These are phyloP conservation scores for Malassezia restricta DNA, from an alignment of 1,284 basidiomycete species.

Conservation along the genomic window DNA sequence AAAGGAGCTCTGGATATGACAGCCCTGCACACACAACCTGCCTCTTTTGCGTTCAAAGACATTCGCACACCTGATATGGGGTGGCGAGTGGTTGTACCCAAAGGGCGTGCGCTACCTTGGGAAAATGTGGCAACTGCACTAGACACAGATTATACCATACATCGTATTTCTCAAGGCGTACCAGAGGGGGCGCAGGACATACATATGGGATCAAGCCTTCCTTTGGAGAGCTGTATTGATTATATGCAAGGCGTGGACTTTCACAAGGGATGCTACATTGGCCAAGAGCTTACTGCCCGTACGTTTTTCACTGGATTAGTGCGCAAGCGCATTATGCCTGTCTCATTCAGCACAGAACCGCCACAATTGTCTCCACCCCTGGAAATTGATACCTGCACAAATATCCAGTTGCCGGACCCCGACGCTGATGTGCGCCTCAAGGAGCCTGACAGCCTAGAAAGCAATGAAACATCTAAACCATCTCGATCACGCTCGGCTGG, in stretches of 20 bases:
- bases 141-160: conserved; percentile 54
- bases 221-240: conserved; percentile 87
- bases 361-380: background rate
- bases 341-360: conserved; percentile 43
- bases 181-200: conserved; percentile 77
- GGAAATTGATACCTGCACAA: background rate
- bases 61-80: conserved; percentile 27
- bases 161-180: conserved; percentile 70
- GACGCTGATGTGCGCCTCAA: conserved; percentile 22
- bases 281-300: conserved; percentile 90
- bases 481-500: conserved; percentile 25
- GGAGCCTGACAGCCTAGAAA: background rate
- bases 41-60: conserved; percentile 13
- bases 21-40: no score
- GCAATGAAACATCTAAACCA: background rate
- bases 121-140: background rate
- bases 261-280: conserved; percentile 93
- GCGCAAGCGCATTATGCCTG: conserved; percentile 77
- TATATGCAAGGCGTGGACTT: conserved; percentile 92
- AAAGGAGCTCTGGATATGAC: background rate
- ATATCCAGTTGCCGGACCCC: conserved; percentile 1
- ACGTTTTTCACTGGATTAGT: conserved; percentile 89
- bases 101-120: background rate
- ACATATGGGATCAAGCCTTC: conserved; percentile 63
- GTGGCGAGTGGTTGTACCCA: conserved; percentile 20